phyloP scores from a whole-genome alignment of 805 yeast species.

The Lipomyces starkeyi region DNA sequence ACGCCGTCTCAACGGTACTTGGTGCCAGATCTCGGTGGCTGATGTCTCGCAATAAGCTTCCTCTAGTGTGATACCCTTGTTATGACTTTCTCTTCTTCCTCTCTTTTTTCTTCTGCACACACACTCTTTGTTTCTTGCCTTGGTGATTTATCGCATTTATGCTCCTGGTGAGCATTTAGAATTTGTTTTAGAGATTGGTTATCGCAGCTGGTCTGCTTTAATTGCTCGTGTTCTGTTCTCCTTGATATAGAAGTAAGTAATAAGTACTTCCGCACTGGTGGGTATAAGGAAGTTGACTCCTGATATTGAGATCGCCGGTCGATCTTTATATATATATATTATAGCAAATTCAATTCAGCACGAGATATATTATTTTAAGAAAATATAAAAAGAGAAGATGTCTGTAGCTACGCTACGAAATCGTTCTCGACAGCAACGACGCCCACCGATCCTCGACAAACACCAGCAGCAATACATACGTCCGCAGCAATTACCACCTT shows the following conservation, averaged over 20 bases:
- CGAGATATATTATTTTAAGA: slow-evolving; percentile 5
- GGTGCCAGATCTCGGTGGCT: neutral
- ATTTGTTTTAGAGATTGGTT: slow-evolving; percentile 4
- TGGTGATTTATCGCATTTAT: neutral
- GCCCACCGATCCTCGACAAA: slow-evolving; percentile 8
- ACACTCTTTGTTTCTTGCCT: slow-evolving; percentile 14
- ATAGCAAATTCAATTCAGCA: neutral
- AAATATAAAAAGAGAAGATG: neutral
- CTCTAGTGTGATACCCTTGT: neutral
- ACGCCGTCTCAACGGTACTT: neutral
- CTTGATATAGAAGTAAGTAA: slow-evolving; percentile 12
- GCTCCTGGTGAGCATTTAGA: slow-evolving; percentile 12
- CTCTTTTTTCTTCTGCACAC: slow-evolving; percentile 7
- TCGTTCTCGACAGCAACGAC: slow-evolving; percentile 3
- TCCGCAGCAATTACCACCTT: slow-evolving; percentile 7
- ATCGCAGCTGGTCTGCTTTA: slow-evolving; percentile 35
- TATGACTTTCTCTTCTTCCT: neutral
- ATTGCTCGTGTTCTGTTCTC: slow-evolving; percentile 19
- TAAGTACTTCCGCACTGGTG: neutral
- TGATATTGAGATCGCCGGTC: slow-evolving; percentile 29
- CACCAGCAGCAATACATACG: neutral
- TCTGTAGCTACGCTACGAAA: neutral
- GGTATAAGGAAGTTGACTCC: neutral
- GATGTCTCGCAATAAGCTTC: neutral
- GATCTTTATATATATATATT: slow-evolving; percentile 13